Base-by-base conservation (phyloP, 345 rosid genomes). In the Eucalyptus microcorys region DNA sequence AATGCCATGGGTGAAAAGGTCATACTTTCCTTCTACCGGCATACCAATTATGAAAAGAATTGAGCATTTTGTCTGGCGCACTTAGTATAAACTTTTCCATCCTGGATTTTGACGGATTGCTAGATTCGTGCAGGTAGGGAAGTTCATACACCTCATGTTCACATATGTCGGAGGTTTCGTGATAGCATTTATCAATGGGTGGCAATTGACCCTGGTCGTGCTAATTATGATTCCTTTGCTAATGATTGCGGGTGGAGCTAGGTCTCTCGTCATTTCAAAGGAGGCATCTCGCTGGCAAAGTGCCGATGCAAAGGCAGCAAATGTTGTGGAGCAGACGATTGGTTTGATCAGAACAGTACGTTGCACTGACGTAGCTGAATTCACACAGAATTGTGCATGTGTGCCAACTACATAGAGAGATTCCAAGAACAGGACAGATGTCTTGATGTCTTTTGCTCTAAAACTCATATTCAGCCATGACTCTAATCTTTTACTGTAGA, bases 181-280 rank as follows among this genome's bases (percentile, higher is more conserved):
- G 8, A 86, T 97, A 84, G 95, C 99, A 83, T 96, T 97, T 90
- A 15, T 90, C 71, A 92, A 90, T 89, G 99, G 99, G 66, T 97
- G 97, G 99, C 95, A 95, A 34, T 95, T 97, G 86, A 92, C 99
- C 30, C 92, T 97, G 26, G 98, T 97, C 88, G 88, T 96, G 97
- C 80, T 95, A 49, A 45, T 93, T 11, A 79, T 94, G 79, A 94
- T 97, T 71, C 97, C 99, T 66, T 94, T 92, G 86, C 93, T 97
- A 7, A 97, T 93, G n/a, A 26, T 94, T 59, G 90, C 96, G 13
- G 15, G 97, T 47, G 98, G 94, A 86, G 68, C 34, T 81, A 89
- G 95, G 71, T 93, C 98, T 15, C 42, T 94, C 15, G 34, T 91
- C 61, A 90, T 97, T 12, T 68, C 97, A 50, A 96, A 91, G 93